Evolutionary conservation across 2,329 filamentous ascomycete genomes (phyloP), one percentile per base, ranked within the genome.

Genomic region (Fusarium sp.): DNA sequence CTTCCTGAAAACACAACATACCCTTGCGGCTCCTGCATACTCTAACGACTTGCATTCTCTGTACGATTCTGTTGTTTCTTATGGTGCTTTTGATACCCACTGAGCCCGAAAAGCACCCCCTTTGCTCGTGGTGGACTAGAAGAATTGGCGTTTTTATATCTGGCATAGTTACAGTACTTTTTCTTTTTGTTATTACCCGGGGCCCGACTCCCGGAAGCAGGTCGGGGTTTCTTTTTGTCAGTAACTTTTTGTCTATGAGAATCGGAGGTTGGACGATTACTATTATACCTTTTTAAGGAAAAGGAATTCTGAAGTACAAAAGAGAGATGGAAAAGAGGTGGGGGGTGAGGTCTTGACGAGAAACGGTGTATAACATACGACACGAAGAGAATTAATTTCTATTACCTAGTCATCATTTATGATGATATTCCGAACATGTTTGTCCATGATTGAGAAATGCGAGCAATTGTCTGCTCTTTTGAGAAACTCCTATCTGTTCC

Each of bases 1-100:
- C 42, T 22, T 45, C 5, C 36, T 36, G 33, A 33, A 39, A 49
- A 42, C 22, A 43, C 50, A 40, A n/a, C 52, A 63, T 28, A 22
- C 40, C 24, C 36, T 31, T 13, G 45, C 58, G 44, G 36, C 42
- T 46, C 42, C 60, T 56, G 46, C 54, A 53, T 54, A 58, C 49
- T 63, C 51, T 74, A 69, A 73, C 60, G 71, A 73, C 66, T 65
- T 31, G 44, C 49, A 56, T 36, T 60, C 55, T 20, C 39, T 71
- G 67, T 70, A 70, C 58, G 63, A 59, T 63, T 66, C 33, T 42
- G 39, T 53, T 66, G 63, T 59, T 58, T 26, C 62, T 61, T 54
- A 69, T 45, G 60, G 67, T 69, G 60, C 65, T 73, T 74, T 74
- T 74, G 71, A 73, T 73, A 73, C 71, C 71, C 71, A 63, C 71